Evolutionary conservation across 2,329 filamentous ascomycete species (phyloP).

Genomic region (Microcera coccophila): DNA sequence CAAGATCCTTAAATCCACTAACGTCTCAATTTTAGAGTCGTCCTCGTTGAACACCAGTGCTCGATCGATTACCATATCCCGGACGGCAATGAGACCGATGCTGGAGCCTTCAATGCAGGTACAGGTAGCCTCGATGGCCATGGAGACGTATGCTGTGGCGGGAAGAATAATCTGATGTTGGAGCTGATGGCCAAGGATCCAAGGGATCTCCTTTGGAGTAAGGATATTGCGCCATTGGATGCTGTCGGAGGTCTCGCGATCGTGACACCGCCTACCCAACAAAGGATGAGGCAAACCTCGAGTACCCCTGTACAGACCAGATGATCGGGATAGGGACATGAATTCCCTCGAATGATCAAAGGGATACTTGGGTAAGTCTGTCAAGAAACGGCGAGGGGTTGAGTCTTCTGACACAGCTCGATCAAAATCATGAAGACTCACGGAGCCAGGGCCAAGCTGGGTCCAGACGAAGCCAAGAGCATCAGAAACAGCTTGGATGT

Average conservation of each 20-base stretch:
- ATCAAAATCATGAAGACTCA: not conserved
- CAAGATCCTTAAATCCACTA: too few relatives aligned
- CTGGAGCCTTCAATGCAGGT: too few relatives aligned
- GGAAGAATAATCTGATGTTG: conserved; percentile 40
- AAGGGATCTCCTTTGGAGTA: conserved; percentile 36
- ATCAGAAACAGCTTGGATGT: not conserved
- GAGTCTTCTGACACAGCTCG: not conserved
- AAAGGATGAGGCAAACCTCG: conserved; percentile 22
- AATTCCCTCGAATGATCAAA: too few relatives aligned
- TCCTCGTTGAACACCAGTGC: too few relatives aligned
- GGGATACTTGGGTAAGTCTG: conserved; percentile 34
- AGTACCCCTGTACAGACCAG: conserved; percentile 35
- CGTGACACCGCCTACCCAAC: not conserved
- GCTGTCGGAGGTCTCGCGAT: not conserved
- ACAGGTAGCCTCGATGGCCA: conserved; percentile 15
- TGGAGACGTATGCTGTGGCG: conserved; percentile 36
- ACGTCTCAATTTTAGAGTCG: too few relatives aligned
- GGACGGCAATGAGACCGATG: too few relatives aligned
- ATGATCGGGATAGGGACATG: too few relatives aligned
- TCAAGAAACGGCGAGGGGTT: conserved; percentile 23
- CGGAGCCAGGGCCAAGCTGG: not conserved
- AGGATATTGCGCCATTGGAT: conserved; percentile 43
- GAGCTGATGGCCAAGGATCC: conserved; percentile 44
- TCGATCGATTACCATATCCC: too few relatives aligned
- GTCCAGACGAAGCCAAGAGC: not conserved